phyloP scores from a whole-genome alignment of 2,329 filamentous ascomycete species.

The Lasiodiplodia citricola region DNA sequence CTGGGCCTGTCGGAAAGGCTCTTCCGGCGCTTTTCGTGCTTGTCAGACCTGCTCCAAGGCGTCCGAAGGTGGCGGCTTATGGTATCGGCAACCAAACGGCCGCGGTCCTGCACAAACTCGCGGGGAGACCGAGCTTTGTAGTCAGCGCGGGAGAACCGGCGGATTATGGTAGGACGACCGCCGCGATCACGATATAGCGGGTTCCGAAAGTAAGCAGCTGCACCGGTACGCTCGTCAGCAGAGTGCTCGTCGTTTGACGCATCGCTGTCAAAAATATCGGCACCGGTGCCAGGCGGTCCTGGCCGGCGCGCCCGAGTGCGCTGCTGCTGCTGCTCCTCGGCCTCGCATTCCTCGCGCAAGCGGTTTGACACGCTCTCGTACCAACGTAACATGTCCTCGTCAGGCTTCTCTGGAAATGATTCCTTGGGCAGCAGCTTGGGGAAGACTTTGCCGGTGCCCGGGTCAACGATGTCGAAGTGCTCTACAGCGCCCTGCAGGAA shows the following conservation, averaged over 20 bases:
- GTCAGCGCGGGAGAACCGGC: constrained; percentile 41
- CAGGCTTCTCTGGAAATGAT: constrained; percentile 72
- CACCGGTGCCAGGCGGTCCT: constrained; percentile 33
- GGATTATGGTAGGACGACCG: constrained; percentile 50
- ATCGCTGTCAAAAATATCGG: constrained; percentile 39
- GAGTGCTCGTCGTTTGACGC: constrained; percentile 42
- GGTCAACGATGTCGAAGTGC: constrained; percentile 77
- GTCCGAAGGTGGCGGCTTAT: constrained; percentile 43
- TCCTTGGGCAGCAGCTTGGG: constrained; percentile 69
- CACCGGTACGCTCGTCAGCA: constrained; percentile 50
- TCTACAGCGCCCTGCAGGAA: constrained; percentile 82
- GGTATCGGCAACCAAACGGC: constrained; percentile 35
- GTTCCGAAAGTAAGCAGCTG: constrained; percentile 56
- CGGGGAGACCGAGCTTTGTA: constrained; percentile 34
- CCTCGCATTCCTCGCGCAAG: constrained; percentile 67
- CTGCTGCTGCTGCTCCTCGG: constrained; percentile 40
- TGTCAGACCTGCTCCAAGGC: constrained; percentile 33
- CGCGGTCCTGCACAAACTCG: constrained; percentile 37
- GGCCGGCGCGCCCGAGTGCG: constrained; percentile 30
- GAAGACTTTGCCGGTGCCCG: constrained; percentile 64
- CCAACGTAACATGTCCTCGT: constrained; percentile 84
- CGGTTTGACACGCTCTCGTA: constrained; percentile 77
- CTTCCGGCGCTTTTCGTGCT: constrained; percentile 34
- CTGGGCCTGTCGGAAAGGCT: constrained; percentile 36
- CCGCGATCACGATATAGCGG: constrained; percentile 55